These are phyloP conservation scores for Russula dissimulans DNA, from an alignment of 768 basidiomycete species.

Conservation along the genomic window DNA sequence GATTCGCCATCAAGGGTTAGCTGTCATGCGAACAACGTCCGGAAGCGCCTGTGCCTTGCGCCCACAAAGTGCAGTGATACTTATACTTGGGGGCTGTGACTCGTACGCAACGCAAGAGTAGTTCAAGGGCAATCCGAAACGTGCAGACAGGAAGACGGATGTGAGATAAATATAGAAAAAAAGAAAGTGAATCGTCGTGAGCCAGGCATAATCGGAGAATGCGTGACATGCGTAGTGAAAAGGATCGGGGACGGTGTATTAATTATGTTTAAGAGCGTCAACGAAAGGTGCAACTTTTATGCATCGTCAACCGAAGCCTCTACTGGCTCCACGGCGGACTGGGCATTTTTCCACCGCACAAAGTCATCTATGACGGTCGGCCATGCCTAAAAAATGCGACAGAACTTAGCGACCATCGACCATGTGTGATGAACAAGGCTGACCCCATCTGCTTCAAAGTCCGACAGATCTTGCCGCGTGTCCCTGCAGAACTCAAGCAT, in stretches of 20 bases:
- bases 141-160: background rate
- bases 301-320: background rate
- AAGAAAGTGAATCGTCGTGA: background rate
- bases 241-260: background rate
- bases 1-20: background rate
- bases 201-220: background rate
- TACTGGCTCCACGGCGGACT: background rate
- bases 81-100: background rate
- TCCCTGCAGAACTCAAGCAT: constrained; percentile 69
- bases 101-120: no score
- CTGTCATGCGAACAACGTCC: background rate
- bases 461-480: constrained; percentile 46
- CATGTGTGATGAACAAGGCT: constrained; percentile 24
- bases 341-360: constrained; percentile 50
- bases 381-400: constrained; percentile 49
- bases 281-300: background rate
- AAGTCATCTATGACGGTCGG: constrained; percentile 77
- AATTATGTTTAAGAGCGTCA: background rate
- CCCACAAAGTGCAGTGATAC: background rate
- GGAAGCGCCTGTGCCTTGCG: background rate
- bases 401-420: background rate
- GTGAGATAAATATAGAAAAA: background rate
- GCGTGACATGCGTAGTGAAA: constrained; percentile 3
- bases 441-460: constrained; percentile 73
- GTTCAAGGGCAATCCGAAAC: no score